Evolutionary conservation across 441 rosid species (phyloP), one percentile per base, ranked within the genome.

Genomic region (Pelargonium australe): DNA sequence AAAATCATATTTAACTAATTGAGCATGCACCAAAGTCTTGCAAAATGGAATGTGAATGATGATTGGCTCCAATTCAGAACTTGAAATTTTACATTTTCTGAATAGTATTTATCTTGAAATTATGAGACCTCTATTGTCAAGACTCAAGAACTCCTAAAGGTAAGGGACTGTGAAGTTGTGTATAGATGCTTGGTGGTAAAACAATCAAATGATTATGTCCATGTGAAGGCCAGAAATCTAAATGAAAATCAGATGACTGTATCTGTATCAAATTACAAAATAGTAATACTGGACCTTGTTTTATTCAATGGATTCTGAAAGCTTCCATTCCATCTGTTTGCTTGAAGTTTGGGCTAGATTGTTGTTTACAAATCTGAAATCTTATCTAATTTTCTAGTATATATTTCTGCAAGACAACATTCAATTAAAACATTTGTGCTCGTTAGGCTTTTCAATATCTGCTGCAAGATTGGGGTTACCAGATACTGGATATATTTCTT

Each of bases 401-500:
- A 55, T 55, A 2, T 55, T 55, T 55, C 23, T 55, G 19, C 61
- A 14, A 55, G 41, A 37, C 41, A 40, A 40, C 43, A 40, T 40
- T 40, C 43, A 40, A 7, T 10, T 40, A 55, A 55, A 14, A 16
- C 61, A 55, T 55, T 55, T 55, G 61, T 55, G 61, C 61, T 5
- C 19, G 23, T 65, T 82, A 93, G 97, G 95, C 49, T 88, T 91
- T 84, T 89, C 98, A 45, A 81, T 94, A 77, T 85, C 98, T 4
- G 97, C 96, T 8, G 88, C 93, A 58, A 77, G 93, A 76, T 40
- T 91, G 85, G 98, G 86, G 65, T 81, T 86, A 74, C 96, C 95
- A 1, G 96, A 89, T 81, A 81, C 86, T 23, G 95, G 90, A 40
- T 81, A 85, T 37, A 71, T 93, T 63, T 91, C 98, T 44, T 93